Evolutionary conservation across 2,329 filamentous ascomycete species (phyloP).

Genomic region (Monosporascus sp.): DNA sequence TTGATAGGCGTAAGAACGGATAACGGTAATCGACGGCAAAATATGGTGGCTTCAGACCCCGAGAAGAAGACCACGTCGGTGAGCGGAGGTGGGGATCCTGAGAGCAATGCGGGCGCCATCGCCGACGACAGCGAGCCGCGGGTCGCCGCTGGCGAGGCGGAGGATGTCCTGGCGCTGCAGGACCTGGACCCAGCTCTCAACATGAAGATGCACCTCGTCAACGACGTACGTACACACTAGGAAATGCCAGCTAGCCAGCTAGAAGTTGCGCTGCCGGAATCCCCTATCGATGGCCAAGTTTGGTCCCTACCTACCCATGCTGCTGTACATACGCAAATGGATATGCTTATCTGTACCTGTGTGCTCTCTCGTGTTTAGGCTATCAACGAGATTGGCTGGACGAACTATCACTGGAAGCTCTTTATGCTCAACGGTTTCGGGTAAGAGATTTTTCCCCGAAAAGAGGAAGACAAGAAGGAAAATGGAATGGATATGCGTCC

Average conservation of each 20-base stretch:
- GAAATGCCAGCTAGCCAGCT: not conserved
- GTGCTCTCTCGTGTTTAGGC: constrained; percentile 12
- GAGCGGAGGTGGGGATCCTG: too few relatives aligned
- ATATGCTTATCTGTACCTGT: too few relatives aligned
- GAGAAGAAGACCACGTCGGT: too few relatives aligned
- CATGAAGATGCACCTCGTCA: constrained; percentile 64
- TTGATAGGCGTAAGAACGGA: too few relatives aligned
- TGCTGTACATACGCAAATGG: too few relatives aligned
- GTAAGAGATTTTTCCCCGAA: constrained; percentile 21
- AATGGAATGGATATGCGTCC: too few relatives aligned
- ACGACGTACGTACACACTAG: constrained; percentile 45
- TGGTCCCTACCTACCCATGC: too few relatives aligned
- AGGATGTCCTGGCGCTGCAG: constrained; percentile 52
- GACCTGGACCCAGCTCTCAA: constrained; percentile 56
- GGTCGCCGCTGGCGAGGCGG: constrained; percentile 12
- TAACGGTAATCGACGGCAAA: too few relatives aligned
- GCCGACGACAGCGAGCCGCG: not conserved
- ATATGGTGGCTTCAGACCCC: too few relatives aligned
- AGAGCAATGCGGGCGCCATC: not conserved
- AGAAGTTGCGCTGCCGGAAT: too few relatives aligned
- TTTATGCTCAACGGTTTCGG: constrained; percentile 58
- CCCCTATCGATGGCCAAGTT: too few relatives aligned
- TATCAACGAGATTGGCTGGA: constrained; percentile 30
- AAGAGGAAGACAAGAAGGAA: too few relatives aligned
- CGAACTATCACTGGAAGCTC: constrained; percentile 46